Evolutionary conservation across 2,329 filamentous ascomycete genomes (phyloP), one percentile per base, ranked within the genome.

Genomic region (Waltergamsia citrina): DNA sequence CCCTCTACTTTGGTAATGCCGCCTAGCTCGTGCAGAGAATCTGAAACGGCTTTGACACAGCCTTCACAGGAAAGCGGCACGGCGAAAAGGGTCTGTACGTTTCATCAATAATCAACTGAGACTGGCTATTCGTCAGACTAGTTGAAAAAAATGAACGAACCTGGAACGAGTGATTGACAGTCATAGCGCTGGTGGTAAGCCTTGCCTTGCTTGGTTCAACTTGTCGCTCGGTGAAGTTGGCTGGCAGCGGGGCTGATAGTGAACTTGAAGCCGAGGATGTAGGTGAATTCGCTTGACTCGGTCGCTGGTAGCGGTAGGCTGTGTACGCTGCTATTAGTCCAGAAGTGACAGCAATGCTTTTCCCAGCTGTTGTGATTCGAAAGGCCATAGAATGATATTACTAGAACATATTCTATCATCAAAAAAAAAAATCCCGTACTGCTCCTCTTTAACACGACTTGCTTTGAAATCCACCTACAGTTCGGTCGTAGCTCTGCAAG

Each of bases 51-150:
- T 58, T 88, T 81, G 57, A 94, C 77, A 65, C 92, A 96, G 52
- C 73, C 69, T 49, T 94, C 81, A 65, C 92, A 96, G 61, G 80
- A 86, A 68, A 96, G 80, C 36, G 87, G 88, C 47, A 96, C 92
- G 43, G 90, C 87, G 59, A 96, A 96, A 43, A 90, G 81, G 40
- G 90, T 94, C 82, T 96, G 43, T n/a, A 45, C 18, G 44, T 36
- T 38, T 37, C 34, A 36, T 43, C 29, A 36, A 34, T 18, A 25
- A 29, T 17, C 9, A 21, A 48, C 51, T 47, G 49, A 36, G 43
- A n/a, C n/a, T n/a, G n/a, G 8, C 10, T 16, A 24, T 18, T 10
- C 31, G 27, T n/a, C n/a, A 12, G 18, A 11, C 22, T 30, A n/a
- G n/a, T n/a, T 24, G 29, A 21, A 21, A 23, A 22, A 11, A 44